Base-by-base conservation (phyloP, 257 asterid species). In the Petunia axillaris region DNA sequence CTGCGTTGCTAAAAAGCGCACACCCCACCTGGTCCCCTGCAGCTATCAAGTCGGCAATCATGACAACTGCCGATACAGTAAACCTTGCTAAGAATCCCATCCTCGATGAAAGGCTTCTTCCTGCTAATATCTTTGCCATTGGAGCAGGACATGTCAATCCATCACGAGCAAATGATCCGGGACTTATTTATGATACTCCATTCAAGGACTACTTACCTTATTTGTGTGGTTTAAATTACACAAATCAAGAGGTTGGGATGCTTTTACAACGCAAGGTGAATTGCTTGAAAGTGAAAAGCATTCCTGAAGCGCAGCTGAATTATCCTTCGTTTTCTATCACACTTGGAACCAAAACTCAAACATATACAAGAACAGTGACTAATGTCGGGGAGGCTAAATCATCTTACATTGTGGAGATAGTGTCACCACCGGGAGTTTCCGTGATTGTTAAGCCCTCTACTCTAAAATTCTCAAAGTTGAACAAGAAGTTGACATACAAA, bases 61-160 rank as follows among this genome's bases (percentile, higher is more conserved):
- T 91, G 90, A 88, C 93, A 11, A 86, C 93, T 0, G 93, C 97
- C 3, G 77, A 85, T 7, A 55, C 5, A 0, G 25, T 84, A 1
- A 90, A 87, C 80, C 83, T 81, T 1, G 87, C 58, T 1, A 39
- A 74, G 1, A 25, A 71, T 1, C 84, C 79, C 3, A 86, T 91
- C 11, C 80, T 82, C 59, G 93, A 91, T 37, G 83, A 87, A 13
- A 79, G 39, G 11, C 48, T 77, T 67, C 81, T 77, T 1, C 80
- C 90, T 0, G 93, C 93, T 39, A 44, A 53, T 57, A 4, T 82
- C n/a, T 89, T 82, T 0, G 84, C 90, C 25, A 74, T 81, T 0
- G 91, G 94, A 3, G 40, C 92, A 4, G 93, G 93, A 68, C 91
- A 90, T 7, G 87, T 88, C 15, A 87, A 88, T 53, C 89, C 92